These are phyloP conservation scores for Fraxinus sp. DNA, from an alignment of 305 asterid genomes.

Conservation along the genomic window DNA sequence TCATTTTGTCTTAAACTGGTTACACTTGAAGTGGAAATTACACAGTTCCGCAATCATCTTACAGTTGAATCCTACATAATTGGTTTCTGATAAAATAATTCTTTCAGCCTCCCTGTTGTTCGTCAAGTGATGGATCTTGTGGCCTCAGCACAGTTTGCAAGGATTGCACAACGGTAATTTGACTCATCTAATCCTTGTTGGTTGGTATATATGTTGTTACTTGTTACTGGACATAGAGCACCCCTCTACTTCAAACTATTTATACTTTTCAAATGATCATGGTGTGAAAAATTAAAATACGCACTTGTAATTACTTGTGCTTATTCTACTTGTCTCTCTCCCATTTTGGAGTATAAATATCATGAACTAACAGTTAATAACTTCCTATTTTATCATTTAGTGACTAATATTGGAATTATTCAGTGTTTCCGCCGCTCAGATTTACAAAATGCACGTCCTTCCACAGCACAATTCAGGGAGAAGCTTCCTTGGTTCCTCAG, in stretches of 20 bases:
- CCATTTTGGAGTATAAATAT: background rate
- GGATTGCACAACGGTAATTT: conserved; percentile 93
- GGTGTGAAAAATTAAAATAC: background rate
- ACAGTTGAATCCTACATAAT: background rate
- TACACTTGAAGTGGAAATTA: background rate
- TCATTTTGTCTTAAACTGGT: conserved; percentile 18
- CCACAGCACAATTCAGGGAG: conserved; percentile 77
- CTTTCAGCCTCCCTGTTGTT: conserved; percentile 94
- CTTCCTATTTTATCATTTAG: background rate
- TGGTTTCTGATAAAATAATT: conserved; percentile 20
- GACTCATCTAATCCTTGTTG: conserved; percentile 2
- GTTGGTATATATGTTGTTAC: background rate
- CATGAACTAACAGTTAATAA: background rate
- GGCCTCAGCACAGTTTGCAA: conserved; percentile 63
- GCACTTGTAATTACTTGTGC: background rate
- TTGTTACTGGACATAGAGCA: background rate
- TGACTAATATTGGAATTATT: conserved; percentile 35
- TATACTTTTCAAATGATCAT: background rate
- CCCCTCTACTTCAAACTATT: background rate
- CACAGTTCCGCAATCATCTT: background rate
- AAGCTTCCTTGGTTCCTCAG: conserved; percentile 95
- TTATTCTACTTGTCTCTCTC: background rate
- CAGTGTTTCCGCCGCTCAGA: conserved; percentile 96
- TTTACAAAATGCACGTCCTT: conserved; percentile 78
- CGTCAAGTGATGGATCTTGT: conserved; percentile 61